Conservation (phyloP, 129 eudicot species). For the Logfia minima region DNA sequence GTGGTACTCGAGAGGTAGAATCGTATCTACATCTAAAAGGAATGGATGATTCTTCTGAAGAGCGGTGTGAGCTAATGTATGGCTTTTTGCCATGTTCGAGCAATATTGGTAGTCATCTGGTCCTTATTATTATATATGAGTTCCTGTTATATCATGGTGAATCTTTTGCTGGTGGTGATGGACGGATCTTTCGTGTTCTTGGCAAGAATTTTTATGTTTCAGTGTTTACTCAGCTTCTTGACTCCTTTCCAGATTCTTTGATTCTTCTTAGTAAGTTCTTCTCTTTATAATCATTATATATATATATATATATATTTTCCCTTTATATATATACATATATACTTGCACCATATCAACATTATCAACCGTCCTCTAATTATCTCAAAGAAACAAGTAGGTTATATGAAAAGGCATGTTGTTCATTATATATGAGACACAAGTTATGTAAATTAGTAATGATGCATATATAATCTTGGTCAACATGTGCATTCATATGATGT, state of each 20-base stretch:
- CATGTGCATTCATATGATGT: no score
- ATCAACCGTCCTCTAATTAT: no score
- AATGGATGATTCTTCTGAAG: conserved; percentile 30
- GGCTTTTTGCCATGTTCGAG: conserved; percentile 80
- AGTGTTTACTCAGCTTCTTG: conserved; percentile 55
- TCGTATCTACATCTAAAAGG: conserved; percentile 28
- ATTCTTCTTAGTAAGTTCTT: conserved; percentile 58
- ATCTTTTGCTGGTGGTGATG: conserved; percentile 65
- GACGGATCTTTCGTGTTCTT: conserved; percentile 56
- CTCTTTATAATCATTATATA: background rate
- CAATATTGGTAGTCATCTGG: conserved; percentile 54
- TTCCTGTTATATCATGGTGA: conserved; percentile 64
- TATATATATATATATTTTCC: no score
- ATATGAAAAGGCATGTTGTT: no score
- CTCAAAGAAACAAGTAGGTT: no score
- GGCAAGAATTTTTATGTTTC: conserved; percentile 74
- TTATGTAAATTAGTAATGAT: no score
- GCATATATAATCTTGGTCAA: no score
- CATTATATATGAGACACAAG: no score
- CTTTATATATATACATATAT: background rate
- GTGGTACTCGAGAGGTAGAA: conserved; percentile 1
- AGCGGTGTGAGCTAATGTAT: conserved; percentile 56
- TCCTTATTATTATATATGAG: conserved; percentile 66
- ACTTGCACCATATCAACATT: no score
- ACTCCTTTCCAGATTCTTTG: conserved; percentile 68